Evolutionary conservation across 176 grass and related monocot species (phyloP).

Genomic region (Saccharum spontaneum): DNA sequence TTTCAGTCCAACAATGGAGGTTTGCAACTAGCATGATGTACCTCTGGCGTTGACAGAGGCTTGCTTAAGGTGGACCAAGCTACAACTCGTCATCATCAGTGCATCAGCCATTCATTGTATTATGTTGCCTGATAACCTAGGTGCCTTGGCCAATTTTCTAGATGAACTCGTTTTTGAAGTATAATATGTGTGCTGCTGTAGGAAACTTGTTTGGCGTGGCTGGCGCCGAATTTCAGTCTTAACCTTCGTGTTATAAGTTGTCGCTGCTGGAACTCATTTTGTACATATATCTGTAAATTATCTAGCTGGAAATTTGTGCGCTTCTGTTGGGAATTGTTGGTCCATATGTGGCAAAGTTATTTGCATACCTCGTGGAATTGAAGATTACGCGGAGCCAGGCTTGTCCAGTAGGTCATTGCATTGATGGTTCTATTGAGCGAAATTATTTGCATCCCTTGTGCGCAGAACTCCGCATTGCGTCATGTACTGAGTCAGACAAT

Average conservation of each 20-base stretch:
- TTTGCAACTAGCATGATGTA: neutral
- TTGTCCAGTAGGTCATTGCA: neutral
- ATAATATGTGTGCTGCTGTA: constrained; percentile 1
- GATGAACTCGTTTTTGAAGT: constrained; percentile 10
- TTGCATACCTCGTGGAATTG: neutral
- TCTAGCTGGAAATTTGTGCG: neutral
- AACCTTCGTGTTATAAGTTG: neutral
- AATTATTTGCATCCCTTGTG: too few species aligned
- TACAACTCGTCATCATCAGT: neutral
- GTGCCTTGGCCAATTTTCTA: constrained; percentile 1
- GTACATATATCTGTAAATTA: constrained; percentile 61
- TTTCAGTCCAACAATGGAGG: constrained; percentile 43
- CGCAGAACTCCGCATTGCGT: too few species aligned
- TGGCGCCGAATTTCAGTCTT: neutral
- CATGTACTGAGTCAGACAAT: too few species aligned
- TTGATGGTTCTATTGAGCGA: neutral
- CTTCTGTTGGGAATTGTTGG: neutral
- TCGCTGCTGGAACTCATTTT: neutral
- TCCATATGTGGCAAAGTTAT: neutral
- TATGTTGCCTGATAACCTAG: constrained; percentile 24
- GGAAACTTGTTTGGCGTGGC: constrained; percentile 9
- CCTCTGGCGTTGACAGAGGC: neutral
- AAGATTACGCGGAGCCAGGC: neutral
- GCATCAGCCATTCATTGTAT: constrained; percentile 1
- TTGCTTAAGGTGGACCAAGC: constrained; percentile 10